Evolutionary conservation across 2,329 filamentous ascomycete species (phyloP), one percentile per base, ranked within the genome.

Genomic region (Colletotrichum endophyticum): DNA sequence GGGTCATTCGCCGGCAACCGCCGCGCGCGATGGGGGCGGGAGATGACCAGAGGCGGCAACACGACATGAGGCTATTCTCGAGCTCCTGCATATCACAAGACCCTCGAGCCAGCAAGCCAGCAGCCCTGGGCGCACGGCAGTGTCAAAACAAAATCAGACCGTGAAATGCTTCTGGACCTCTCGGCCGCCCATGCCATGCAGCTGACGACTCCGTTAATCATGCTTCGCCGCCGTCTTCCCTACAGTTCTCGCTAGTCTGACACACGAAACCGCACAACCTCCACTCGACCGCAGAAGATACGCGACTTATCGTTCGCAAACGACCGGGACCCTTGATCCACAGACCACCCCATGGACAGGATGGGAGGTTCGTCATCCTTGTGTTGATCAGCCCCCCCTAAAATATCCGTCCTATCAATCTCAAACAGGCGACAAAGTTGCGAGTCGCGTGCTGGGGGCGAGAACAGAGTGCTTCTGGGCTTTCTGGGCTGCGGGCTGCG

Each of bases 361-460:
- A 77, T 67, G 66, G 39, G 66, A 74, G 61, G 64, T 64, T 73
- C 70, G 49, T 53, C 62, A 77, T 78, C 86, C 80, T 82, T 86
- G 70, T 78, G 87, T 78, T 83, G 85, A 89, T 87, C 87, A 86
- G 84, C 84, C 84, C 83, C 82, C 80, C 82, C 83, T 80, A 82
- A 84, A 86, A 86, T 86, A 84, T 80, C 83, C 84, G 82, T 87
- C 84, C 86, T 86, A 88, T 89, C 83, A 88, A 88, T 85, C 85
- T 90, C 89, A 90, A 90, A 91, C 89, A 80, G 78, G 79, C 78
- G 73, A 78, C 66, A 36, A 66, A 75, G 69, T 66, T 78, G 72
- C 75, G 72, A 77, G 76, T 75, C 77, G 67, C 70, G 66, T 76
- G 76, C 74, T 78, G 79, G 78, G 63, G 64, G 27, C 39, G 63